Percentiles rank a stretch among this genome's conserved stretches.
phyloP scores from a whole-genome alignment of 345 rosid genomes.

The Populus deltoides region DNA sequence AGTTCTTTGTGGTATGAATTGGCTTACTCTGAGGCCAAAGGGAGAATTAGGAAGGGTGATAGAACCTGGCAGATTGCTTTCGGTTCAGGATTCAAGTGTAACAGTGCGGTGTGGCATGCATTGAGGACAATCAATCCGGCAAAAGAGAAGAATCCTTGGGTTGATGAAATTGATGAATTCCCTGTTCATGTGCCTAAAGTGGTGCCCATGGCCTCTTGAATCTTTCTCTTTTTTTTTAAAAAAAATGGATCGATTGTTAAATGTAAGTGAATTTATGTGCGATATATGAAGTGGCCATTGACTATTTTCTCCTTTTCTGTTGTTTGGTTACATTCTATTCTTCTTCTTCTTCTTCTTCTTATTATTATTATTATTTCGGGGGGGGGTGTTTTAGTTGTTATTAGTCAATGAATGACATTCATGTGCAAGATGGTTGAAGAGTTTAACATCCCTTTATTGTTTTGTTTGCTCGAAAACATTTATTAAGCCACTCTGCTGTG shows the following conservation, averaged over 20 bases:
- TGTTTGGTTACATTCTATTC: no score
- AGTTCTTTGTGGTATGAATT: slow-evolving; percentile 89
- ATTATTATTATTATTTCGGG: no score
- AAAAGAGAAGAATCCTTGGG: slow-evolving; percentile 80
- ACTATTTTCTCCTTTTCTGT: no score
- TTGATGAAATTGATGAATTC: slow-evolving; percentile 66
- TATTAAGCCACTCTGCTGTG: neutral
- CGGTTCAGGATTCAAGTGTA: slow-evolving; percentile 95
- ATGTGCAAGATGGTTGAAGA: neutral
- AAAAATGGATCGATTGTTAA: neutral
- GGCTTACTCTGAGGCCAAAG: slow-evolving; percentile 84
- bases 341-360: no score
- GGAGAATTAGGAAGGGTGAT: slow-evolving; percentile 76
- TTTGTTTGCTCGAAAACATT: neutral
- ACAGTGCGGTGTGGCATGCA: slow-evolving; percentile 88
- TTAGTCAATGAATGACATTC: neutral
- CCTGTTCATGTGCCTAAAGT: slow-evolving; percentile 59
- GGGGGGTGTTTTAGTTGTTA: no score
- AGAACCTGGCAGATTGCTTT: slow-evolving; percentile 92
- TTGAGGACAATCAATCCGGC: slow-evolving; percentile 65
- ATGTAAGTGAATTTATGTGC: neutral
- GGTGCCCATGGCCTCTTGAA: slow-evolving; percentile 7
- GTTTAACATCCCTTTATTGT: neutral
- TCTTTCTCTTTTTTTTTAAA: no score
- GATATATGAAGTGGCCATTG: no score